Evolutionary conservation across 2,329 filamentous ascomycete genomes (phyloP).

Genomic region (Gliomastix tumulicola): DNA sequence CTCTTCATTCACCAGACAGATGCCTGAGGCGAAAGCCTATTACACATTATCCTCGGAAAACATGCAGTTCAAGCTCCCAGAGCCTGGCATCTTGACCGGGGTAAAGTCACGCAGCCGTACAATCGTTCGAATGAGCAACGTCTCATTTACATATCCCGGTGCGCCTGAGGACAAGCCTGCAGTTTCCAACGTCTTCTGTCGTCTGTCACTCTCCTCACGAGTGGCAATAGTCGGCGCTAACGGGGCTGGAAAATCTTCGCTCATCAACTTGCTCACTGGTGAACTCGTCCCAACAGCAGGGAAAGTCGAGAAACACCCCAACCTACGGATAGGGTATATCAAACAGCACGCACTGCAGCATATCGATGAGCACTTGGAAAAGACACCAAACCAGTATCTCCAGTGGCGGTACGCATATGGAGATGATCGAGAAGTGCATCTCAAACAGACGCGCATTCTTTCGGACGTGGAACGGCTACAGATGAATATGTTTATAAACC

Average conservation of each 20-base stretch:
- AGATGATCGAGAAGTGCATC: constrained; percentile 90
- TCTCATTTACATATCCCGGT: constrained; percentile 89
- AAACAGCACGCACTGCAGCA: constrained; percentile 99
- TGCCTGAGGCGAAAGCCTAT: constrained; percentile 94
- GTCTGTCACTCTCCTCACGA: constrained; percentile 81
- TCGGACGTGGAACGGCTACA: constrained; percentile 80
- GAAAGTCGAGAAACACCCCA: constrained; percentile 95
- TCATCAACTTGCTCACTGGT: constrained; percentile 95
- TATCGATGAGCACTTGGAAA: constrained; percentile 98
- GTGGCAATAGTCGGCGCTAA: constrained; percentile 96
- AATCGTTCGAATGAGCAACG: constrained; percentile 91
- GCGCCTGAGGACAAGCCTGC: constrained; percentile 82
- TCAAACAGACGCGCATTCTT: constrained; percentile 93
- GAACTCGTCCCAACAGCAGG: constrained; percentile 78
- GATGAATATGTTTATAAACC: constrained; percentile 84
- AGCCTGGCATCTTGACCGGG: constrained; percentile 86
- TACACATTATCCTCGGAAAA: constrained; percentile 87
- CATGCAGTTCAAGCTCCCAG: constrained; percentile 96
- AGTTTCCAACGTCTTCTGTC: constrained; percentile 79
- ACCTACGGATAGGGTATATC: constrained; percentile 97
- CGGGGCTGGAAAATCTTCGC: constrained; percentile 94
- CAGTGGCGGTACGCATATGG: constrained; percentile 98
- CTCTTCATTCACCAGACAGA: constrained; percentile 75
- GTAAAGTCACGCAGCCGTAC: constrained; percentile 92
- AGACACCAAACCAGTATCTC: constrained; percentile 97